Percentiles rank a stretch among this genome's conserved stretches.
phyloP scores from a whole-genome alignment of 2,329 filamentous ascomycete species.

The Penicillium sp. region DNA sequence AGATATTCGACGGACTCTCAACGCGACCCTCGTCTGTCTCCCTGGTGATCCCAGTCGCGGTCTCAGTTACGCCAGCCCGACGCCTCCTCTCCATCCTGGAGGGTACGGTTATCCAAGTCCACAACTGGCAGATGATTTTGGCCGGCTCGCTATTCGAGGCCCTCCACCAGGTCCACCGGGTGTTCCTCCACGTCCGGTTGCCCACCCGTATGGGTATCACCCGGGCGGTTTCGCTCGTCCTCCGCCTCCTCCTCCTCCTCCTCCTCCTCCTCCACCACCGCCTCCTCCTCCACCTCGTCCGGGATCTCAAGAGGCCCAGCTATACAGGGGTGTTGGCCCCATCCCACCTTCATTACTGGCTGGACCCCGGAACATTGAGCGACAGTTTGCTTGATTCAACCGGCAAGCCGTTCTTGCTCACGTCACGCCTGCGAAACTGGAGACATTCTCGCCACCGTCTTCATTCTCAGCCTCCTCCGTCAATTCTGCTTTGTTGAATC shows the following conservation, averaged over 20 bases:
- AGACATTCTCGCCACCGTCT: too few species aligned
- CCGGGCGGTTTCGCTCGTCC: constrained; percentile 9
- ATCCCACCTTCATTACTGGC: constrained; percentile 18
- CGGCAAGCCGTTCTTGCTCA: too few species aligned
- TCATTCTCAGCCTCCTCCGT: too few species aligned
- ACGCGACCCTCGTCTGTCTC: constrained; percentile 63
- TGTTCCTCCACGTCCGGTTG: constrained; percentile 6
- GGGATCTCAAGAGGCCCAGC: constrained; percentile 15
- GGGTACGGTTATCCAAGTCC: constrained; percentile 17
- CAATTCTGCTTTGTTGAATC: too few species aligned
- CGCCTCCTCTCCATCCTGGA: constrained; percentile 2
- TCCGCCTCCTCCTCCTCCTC: constrained; percentile 13
- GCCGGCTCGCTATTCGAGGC: constrained; percentile 14
- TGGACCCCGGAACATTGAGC: constrained; percentile 32
- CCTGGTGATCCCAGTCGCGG: constrained; percentile 47
- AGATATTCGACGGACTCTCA: constrained; percentile 75
- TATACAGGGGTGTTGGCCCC: constrained; percentile 15
- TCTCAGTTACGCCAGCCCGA: constrained; percentile 15
- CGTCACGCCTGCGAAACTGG: too few species aligned
- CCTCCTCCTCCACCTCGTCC: constrained; percentile 14
- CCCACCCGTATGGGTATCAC: constrained; percentile 8
- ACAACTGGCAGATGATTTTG: constrained; percentile 16
- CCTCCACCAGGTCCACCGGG: constrained; percentile 7
- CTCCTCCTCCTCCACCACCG: constrained; percentile 12
- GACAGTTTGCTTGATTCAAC: constrained; percentile 30